These are phyloP conservation scores for Sanghuangporus weigelae DNA, from an alignment of 1,284 basidiomycete species.

Conservation along the genomic window DNA sequence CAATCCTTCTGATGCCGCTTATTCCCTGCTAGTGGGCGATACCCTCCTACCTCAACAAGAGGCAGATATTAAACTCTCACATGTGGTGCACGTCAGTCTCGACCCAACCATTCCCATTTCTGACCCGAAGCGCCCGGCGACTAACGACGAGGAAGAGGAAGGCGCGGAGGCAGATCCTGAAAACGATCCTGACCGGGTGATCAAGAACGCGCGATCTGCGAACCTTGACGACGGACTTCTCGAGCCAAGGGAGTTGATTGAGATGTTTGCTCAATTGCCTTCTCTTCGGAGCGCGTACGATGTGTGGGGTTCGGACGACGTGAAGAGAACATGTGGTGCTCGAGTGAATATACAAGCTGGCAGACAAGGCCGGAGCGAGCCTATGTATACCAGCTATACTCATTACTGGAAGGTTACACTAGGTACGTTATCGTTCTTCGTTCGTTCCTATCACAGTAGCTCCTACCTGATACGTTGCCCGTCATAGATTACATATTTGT, in stretches of 20 bases:
- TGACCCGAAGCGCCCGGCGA: conserved; percentile 24
- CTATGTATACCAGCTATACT: conserved; percentile 77
- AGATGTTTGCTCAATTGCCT: conserved; percentile 39
- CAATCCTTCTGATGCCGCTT: conserved; percentile 78
- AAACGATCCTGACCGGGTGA: conserved; percentile 64
- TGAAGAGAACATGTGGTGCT: conserved; percentile 43
- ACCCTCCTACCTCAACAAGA: conserved; percentile 50
- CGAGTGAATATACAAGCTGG: conserved; percentile 36
- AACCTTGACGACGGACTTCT: conserved; percentile 68
- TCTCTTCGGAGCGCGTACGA: conserved; percentile 57
- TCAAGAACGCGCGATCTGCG: conserved; percentile 72
- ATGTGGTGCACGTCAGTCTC: conserved; percentile 79
- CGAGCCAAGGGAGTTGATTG: conserved; percentile 51
- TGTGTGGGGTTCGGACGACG: conserved; percentile 20
- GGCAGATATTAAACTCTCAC: conserved; percentile 54
- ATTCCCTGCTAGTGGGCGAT: conserved; percentile 72
- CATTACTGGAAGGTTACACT: conserved; percentile 77
- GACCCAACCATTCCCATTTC: conserved; percentile 49
- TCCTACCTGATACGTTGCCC: conserved; percentile 13
- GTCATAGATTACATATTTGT: conserved; percentile 82
- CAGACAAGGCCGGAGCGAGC: conserved; percentile 58
- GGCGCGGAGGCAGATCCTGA: conserved; percentile 32
- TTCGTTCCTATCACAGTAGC: not conserved
- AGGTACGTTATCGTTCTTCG: conserved; percentile 39
- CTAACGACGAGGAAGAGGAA: conserved; percentile 35